A percentile compares a stretch with the other conserved stretches of the same genome.
Evolutionary conservation across 2,329 filamentous ascomycete species (phyloP).

Genomic region (Apiospora malaysiana): DNA sequence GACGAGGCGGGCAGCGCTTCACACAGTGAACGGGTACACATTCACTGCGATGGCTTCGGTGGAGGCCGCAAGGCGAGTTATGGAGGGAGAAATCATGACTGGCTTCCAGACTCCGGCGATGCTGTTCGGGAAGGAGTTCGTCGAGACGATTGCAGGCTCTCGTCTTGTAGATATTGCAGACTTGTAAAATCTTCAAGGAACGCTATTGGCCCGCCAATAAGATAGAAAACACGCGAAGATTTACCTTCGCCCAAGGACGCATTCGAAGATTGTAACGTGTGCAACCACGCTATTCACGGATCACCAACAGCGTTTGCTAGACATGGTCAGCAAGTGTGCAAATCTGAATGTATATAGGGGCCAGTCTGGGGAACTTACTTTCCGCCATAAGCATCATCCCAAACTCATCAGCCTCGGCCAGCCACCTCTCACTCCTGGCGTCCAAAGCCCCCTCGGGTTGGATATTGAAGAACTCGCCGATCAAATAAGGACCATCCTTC

Average conservation of each 20-base stretch:
- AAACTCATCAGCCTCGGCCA: conserved; percentile 29
- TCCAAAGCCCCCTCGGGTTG: conserved; percentile 20
- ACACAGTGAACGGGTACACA: conserved; percentile 33
- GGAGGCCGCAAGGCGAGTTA: conserved; percentile 27
- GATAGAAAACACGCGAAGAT: no score
- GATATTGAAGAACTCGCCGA: conserved; percentile 29
- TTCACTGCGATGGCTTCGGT: conserved; percentile 30
- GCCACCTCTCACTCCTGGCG: conserved; percentile 27
- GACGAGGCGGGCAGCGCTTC: conserved; percentile 25
- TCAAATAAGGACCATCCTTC: conserved; percentile 26
- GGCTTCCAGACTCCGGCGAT: conserved; percentile 31
- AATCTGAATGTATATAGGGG: no score
- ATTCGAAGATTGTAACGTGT: no score
- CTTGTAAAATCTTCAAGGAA: no score
- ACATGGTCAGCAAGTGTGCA: background rate
- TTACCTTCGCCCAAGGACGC: no score
- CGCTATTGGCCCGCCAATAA: no score
- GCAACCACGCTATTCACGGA: background rate
- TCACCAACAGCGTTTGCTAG: background rate
- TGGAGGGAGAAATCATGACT: conserved; percentile 24
- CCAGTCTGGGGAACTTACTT: conserved; percentile 19
- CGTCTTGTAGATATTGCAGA: background rate
- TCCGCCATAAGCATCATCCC: conserved; percentile 30
- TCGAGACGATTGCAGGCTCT: conserved; percentile 22
- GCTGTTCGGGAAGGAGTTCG: conserved; percentile 29